Conservation (phyloP, 73 alveolate species). For the Stentor coeruleus region DNA sequence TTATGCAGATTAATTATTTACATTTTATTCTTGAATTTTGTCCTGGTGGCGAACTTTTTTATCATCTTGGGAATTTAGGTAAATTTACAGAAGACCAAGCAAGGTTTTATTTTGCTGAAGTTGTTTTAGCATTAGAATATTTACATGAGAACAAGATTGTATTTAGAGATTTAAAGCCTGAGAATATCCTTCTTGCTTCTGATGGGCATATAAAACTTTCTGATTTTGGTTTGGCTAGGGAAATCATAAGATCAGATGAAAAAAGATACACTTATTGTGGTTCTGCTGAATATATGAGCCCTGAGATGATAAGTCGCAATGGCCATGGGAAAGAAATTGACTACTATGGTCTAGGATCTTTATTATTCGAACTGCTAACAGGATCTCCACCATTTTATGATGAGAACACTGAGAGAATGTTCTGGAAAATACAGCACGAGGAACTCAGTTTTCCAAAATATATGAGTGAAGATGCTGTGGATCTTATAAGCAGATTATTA, state of each 20-base stretch:
- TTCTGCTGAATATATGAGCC: slow-evolving; percentile 50
- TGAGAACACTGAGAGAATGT: not conserved
- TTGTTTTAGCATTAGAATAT: slow-evolving; percentile 74
- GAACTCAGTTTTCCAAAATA: not conserved
- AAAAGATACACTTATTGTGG: slow-evolving; percentile 47
- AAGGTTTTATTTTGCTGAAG: slow-evolving; percentile 70
- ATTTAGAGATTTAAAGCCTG: slow-evolving; percentile 87
- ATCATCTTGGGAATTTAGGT: slow-evolving; percentile 52
- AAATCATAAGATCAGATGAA: slow-evolving; percentile 32
- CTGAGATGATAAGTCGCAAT: slow-evolving; percentile 11
- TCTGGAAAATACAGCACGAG: not conserved
- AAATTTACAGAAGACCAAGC: slow-evolving; percentile 74
- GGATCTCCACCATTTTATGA: slow-evolving; percentile 27
- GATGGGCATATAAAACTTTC: slow-evolving; percentile 84
- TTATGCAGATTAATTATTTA: slow-evolving; percentile 74
- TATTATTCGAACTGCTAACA: slow-evolving; percentile 16
- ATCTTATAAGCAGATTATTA: slow-evolving; percentile 40
- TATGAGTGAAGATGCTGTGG: not conserved
- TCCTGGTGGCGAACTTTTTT: slow-evolving; percentile 84
- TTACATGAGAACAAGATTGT: slow-evolving; percentile 74
- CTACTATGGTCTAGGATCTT: not conserved
- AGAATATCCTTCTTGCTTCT: slow-evolving; percentile 65
- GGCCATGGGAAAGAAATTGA: slow-evolving; percentile 23
- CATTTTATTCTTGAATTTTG: slow-evolving; percentile 70
- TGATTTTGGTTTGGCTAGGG: slow-evolving; percentile 82